These are phyloP conservation scores for maize (Zea mays) DNA, from an alignment of 176 grass and related monocot genomes.

Conservation along the genomic window Zm-B73-REFERENCE-NAM-5.0 NC_050102.1:156484501-156485000, in stretches of 20 bases:
- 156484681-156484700: constrained; percentile 25
- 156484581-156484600: background rate
- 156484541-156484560: constrained; percentile 14
- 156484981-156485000: background rate
- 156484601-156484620: background rate
- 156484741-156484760: constrained; percentile 21
- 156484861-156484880: background rate
- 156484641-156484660: background rate
- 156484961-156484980: constrained; percentile 39
- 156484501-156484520: constrained; percentile 53
- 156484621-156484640: background rate
- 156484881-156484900: constrained; percentile 11
- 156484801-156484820: background rate
- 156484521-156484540: constrained; percentile 36
- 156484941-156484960: background rate
- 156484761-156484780: background rate
- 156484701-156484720: constrained; percentile 14
- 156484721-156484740: constrained; percentile 29
- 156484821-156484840: background rate
- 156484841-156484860: constrained; percentile 27
- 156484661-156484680: background rate
- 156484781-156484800: background rate
- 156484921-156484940: constrained; percentile 40
- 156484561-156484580: background rate
- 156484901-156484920: constrained; percentile 16